Evolutionary conservation across 2,329 filamentous ascomycete genomes (phyloP).

Genomic region (Thielaviopsis punctulata): DNA sequence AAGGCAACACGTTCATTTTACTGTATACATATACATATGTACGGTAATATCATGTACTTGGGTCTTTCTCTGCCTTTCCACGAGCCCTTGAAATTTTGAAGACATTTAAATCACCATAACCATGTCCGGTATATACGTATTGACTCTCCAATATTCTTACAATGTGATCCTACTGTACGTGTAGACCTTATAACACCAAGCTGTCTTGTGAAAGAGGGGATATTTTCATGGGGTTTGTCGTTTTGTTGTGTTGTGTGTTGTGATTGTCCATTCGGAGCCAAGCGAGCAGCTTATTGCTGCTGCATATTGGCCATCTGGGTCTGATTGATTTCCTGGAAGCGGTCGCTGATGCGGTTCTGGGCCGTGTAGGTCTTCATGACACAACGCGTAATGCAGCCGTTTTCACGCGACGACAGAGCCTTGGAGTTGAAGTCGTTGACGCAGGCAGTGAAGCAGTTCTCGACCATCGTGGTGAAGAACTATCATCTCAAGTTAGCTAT

Average conservation of each 20-base stretch:
- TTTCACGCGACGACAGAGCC: slow-evolving; percentile 72
- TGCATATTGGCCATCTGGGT: slow-evolving; percentile 34
- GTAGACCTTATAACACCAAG: neutral
- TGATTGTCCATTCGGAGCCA: neutral
- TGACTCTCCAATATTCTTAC: slow-evolving; percentile 3
- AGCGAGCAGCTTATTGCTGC: slow-evolving; percentile 17
- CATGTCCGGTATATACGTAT: neutral
- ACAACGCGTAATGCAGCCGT: slow-evolving; percentile 82
- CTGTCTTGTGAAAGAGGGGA: neutral
- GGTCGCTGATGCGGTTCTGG: slow-evolving; percentile 74
- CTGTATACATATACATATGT: too few species aligned
- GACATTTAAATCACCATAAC: too few species aligned
- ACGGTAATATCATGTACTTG: neutral
- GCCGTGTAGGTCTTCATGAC: slow-evolving; percentile 93
- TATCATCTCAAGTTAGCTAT: slow-evolving; percentile 16
- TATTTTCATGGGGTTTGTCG: too few species aligned
- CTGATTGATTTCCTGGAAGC: slow-evolving; percentile 60
- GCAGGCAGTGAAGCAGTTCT: slow-evolving; percentile 91
- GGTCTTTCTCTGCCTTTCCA: neutral
- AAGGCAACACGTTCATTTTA: neutral
- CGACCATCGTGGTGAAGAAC: slow-evolving; percentile 52
- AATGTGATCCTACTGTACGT: neutral
- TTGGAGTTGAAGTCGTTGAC: slow-evolving; percentile 98
- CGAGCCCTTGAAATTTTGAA: too few species aligned
- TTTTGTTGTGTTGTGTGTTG: neutral